Evolutionary conservation across 305 asterid species (phyloP).

Genomic region (Solanum hybrid): DNA sequence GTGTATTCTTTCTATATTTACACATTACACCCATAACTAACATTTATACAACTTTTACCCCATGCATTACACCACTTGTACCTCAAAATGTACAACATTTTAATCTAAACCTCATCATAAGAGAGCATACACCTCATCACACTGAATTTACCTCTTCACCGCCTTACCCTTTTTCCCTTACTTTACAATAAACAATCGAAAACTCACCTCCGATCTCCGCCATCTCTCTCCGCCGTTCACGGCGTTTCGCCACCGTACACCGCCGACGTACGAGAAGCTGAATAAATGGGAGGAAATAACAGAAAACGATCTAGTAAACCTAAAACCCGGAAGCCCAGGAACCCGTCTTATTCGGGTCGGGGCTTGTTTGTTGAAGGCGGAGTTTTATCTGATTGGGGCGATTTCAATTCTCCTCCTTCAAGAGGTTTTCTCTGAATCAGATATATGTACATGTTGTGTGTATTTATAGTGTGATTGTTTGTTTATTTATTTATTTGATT

Average conservation of each 20-base stretch:
- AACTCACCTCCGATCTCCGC: not conserved
- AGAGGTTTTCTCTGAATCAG: constrained; percentile 23
- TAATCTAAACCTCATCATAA: not conserved
- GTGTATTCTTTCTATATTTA: not conserved
- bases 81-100: not conserved
- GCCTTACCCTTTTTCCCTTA: not conserved
- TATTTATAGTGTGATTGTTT: not conserved
- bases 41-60: not conserved
- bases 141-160: not conserved
- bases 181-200: not conserved
- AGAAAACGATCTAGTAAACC: constrained; percentile 44
- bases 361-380: constrained; percentile 79
- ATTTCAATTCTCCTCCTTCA: constrained; percentile 50
- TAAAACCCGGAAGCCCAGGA: constrained; percentile 29
- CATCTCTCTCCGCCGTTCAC: not conserved
- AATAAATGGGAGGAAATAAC: constrained; percentile 45
- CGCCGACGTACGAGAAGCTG: not conserved
- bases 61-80: not conserved
- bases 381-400: constrained; percentile 55
- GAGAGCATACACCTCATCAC: not conserved
- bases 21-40: not conserved
- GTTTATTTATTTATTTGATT: not conserved
- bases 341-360: constrained; percentile 28
- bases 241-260: not conserved
- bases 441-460: not conserved